phyloP scores from a whole-genome alignment of 768 basidiomycete genomes.

The Leccinum sublutescens region DNA sequence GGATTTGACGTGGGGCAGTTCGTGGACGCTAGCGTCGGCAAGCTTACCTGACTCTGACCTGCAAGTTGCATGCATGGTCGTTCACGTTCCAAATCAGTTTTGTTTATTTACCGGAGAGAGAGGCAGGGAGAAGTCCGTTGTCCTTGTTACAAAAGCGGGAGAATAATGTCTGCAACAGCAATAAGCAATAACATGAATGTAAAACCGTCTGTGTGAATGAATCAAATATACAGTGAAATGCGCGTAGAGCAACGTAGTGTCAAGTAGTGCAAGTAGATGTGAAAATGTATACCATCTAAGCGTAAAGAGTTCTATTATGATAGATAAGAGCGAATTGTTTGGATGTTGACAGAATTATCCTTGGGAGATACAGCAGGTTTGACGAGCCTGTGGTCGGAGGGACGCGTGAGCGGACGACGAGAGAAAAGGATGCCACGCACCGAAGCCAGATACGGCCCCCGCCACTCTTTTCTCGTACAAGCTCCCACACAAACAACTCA shows the following conservation, averaged over 20 bases:
- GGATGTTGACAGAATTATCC: slow-evolving; percentile 22
- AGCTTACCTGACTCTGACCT: slow-evolving; percentile 37
- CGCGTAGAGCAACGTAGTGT: slow-evolving; percentile 9
- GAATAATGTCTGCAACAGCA: slow-evolving; percentile 11
- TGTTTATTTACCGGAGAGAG: background rate
- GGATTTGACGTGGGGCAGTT: slow-evolving; percentile 59
- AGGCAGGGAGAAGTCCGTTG: background rate
- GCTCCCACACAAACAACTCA: slow-evolving; percentile 45
- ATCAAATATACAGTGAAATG: slow-evolving; percentile 14
- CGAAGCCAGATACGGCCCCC: slow-evolving; percentile 63
- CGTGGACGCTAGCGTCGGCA: slow-evolving; percentile 53
- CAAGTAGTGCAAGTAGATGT: slow-evolving; percentile 1
- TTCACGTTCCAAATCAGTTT: background rate
- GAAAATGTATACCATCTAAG: slow-evolving; percentile 16
- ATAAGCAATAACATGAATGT: slow-evolving; percentile 16
- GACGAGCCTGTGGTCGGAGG: slow-evolving; percentile 16
- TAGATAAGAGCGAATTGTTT: slow-evolving; percentile 22
- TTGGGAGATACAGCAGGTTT: slow-evolving; percentile 21
- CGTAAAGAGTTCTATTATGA: slow-evolving; percentile 20
- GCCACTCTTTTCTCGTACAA: slow-evolving; percentile 61
- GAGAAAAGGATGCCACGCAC: slow-evolving; percentile 34
- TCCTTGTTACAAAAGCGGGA: slow-evolving; percentile 5
- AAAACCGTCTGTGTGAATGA: background rate
- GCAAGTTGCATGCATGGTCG: background rate
- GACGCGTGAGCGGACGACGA: background rate